phyloP scores from a whole-genome alignment of 345 rosid species.

The Populus deltoides region DNA sequence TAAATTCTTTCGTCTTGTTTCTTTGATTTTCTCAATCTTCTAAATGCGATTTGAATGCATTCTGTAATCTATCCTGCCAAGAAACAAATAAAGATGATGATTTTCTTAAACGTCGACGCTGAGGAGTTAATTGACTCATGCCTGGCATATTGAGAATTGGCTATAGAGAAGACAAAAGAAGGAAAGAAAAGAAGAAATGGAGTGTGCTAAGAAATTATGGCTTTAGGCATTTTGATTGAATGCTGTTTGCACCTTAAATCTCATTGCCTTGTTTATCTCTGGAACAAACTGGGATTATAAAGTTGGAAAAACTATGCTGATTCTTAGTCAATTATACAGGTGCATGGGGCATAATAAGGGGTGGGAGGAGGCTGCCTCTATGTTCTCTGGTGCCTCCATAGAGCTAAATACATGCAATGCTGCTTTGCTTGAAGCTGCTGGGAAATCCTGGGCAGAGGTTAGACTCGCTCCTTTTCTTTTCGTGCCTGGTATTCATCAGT shows the following conservation, averaged over 20 bases:
- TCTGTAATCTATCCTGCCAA: not conserved
- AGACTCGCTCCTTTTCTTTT: not conserved
- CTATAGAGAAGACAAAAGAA: not conserved
- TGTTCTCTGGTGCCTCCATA: slow-evolving; percentile 66
- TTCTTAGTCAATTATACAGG: slow-evolving; percentile 36
- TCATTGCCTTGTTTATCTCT: not conserved
- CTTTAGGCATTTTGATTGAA: not conserved
- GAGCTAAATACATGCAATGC: slow-evolving; percentile 93
- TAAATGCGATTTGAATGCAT: not conserved
- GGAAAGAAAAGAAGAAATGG: not conserved
- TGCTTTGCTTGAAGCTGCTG: slow-evolving; percentile 90
- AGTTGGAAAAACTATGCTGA: not conserved
- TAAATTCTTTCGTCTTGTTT: not conserved
- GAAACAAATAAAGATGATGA: not conserved
- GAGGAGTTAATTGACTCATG: not conserved
- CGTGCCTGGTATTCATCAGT: not conserved
- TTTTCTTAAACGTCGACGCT: not conserved
- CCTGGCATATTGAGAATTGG: not conserved
- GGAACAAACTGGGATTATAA: not conserved
- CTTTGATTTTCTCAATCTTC: not conserved
- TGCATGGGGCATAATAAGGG: slow-evolving; percentile 99
- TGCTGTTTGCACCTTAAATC: not conserved
- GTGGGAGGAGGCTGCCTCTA: slow-evolving; percentile 98
- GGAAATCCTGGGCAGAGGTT: slow-evolving; percentile 94
- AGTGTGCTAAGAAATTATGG: not conserved